These are phyloP conservation scores for Hirsutella rhossiliensis DNA, from an alignment of 2,329 filamentous ascomycete genomes.

Conservation along the genomic window DNA sequence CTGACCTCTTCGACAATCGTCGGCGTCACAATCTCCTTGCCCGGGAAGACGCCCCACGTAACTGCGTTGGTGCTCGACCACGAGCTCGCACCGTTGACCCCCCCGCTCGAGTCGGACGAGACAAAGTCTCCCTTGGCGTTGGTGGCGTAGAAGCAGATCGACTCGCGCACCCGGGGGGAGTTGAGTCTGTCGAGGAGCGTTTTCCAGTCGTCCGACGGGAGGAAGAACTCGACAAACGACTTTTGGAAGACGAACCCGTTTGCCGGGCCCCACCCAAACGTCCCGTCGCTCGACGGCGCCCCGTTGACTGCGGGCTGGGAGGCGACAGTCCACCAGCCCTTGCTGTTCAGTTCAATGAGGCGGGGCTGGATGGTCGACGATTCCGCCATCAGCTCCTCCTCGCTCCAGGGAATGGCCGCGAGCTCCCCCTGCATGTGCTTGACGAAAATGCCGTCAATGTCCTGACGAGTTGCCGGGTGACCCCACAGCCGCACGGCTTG, in stretches of 20 bases:
- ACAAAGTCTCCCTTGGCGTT: conserved; percentile 69
- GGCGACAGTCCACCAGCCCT: conserved; percentile 93
- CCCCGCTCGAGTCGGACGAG: conserved; percentile 46
- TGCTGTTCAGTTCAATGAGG: conserved; percentile 62
- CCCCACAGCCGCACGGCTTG: conserved; percentile 82
- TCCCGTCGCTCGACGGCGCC: conserved; percentile 57
- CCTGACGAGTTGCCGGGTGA: conserved; percentile 52
- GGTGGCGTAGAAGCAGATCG: conserved; percentile 78
- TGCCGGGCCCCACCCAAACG: conserved; percentile 88
- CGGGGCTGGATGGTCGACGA: conserved; percentile 68
- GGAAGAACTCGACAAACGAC: conserved; percentile 94
- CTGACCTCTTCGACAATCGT: conserved; percentile 95
- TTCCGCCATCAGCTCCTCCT: conserved; percentile 76
- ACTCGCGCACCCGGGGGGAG: conserved; percentile 44
- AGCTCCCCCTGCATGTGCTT: conserved; percentile 71
- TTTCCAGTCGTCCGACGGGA: conserved; percentile 62
- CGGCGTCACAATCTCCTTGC: conserved; percentile 90
- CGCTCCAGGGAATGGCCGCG: conserved; percentile 81
- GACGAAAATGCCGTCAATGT: conserved; percentile 73
- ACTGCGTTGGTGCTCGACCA: conserved; percentile 72
- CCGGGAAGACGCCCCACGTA: conserved; percentile 91
- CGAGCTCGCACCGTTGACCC: conserved; percentile 17
- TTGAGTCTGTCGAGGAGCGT: conserved; percentile 51
- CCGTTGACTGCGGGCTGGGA: conserved; percentile 93
- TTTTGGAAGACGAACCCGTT: conserved; percentile 97